Conservation (phyloP, 2,329 filamentous ascomycete species). For the Cladophialophora carrionii region DNA sequence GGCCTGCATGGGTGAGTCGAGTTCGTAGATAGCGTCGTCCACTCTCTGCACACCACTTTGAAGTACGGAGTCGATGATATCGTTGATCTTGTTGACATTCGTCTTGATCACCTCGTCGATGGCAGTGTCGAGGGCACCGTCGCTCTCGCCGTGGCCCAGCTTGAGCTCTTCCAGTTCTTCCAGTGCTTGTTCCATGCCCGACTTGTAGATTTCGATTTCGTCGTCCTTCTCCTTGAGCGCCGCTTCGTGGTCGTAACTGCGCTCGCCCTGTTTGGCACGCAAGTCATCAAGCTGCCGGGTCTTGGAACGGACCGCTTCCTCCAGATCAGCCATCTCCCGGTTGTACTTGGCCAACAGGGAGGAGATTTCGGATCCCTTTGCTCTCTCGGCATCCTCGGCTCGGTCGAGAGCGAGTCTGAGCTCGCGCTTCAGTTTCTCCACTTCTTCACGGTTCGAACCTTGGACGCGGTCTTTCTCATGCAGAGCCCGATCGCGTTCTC, state of each 20-base stretch:
- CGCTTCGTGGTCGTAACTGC: constrained; percentile 81
- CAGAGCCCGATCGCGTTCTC: constrained; percentile 88
- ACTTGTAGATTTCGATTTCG: constrained; percentile 96
- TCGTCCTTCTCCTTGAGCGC: constrained; percentile 92
- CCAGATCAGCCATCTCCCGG: constrained; percentile 92
- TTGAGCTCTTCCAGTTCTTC: constrained; percentile 88
- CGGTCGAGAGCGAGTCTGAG: constrained; percentile 88
- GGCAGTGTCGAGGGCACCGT: constrained; percentile 82
- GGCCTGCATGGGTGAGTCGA: constrained; percentile 97
- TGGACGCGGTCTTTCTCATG: constrained; percentile 88
- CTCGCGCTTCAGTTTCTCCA: constrained; percentile 93
- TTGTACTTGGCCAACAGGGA: constrained; percentile 95
- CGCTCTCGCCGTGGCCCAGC: constrained; percentile 70
- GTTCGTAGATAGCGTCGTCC: constrained; percentile 93
- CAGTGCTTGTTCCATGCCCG: constrained; percentile 94
- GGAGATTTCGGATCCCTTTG: constrained; percentile 93
- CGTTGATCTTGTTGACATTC: constrained; percentile 90
- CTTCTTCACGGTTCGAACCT: constrained; percentile 86
- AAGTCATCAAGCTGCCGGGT: constrained; percentile 82
- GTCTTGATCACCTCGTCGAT: constrained; percentile 86
- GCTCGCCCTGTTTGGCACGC: constrained; percentile 75
- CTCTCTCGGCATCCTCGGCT: constrained; percentile 86
- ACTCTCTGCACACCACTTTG: constrained; percentile 91
- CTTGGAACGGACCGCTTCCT: constrained; percentile 87
- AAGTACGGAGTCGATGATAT: constrained; percentile 94